phyloP scores from a whole-genome alignment of 169 alveolate genomes.

The Cystoisospora suis region DNA sequence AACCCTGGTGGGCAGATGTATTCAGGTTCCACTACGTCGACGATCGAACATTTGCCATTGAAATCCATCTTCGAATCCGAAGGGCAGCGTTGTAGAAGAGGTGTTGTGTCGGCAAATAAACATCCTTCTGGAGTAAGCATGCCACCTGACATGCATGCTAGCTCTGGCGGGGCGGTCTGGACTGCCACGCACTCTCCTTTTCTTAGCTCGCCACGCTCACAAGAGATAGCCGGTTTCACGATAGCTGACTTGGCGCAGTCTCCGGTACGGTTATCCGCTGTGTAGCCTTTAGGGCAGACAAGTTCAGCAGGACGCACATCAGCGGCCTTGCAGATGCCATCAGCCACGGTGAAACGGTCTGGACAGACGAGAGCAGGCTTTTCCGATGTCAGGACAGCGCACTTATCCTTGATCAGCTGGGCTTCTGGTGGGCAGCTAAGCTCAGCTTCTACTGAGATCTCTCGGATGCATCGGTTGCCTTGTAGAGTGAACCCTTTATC shows the following conservation, averaged over 20 bases:
- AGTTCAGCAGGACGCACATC: conserved; percentile 17
- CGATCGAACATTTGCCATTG: not conserved
- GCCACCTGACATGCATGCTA: conserved; percentile 4
- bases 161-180: not conserved
- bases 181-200: not conserved
- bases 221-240: not conserved
- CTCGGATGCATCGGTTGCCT: not conserved
- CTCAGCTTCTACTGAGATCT: conserved; percentile 1
- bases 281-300: conserved; percentile 23
- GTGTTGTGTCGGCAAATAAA: not conserved
- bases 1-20: conserved; percentile 32
- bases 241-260: conserved; percentile 1
- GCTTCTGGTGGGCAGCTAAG: conserved; percentile 1
- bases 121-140: conserved; percentile 15
- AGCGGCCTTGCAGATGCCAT: not conserved
- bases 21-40: conserved; percentile 2
- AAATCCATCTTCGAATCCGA: not conserved
- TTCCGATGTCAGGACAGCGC: not conserved
- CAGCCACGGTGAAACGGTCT: not conserved
- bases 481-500: not conserved
- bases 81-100: not conserved
- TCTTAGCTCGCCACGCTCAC: conserved; percentile 23
- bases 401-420: conserved; percentile 8
- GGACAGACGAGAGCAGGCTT: conserved; percentile 7
- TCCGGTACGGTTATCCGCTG: not conserved